Evolutionary conservation across 805 yeast genomes (phyloP).

Genomic region (Zygotorulaspora florentina): DNA sequence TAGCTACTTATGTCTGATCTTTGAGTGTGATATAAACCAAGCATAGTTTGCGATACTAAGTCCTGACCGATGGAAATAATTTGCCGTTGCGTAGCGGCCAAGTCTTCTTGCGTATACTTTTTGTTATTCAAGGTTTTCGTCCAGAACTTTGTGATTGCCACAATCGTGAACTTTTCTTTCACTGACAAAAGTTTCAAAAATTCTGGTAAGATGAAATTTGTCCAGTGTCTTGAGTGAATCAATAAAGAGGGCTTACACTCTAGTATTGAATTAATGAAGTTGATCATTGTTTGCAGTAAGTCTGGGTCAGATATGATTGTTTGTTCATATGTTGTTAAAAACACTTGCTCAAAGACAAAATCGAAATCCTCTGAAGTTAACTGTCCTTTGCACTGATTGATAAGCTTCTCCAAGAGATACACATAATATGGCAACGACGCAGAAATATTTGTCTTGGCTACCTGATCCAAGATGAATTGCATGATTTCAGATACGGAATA

Average conservation of each 20-base stretch:
- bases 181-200: conserved; percentile 34
- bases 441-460: conserved; percentile 24
- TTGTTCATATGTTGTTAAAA: conserved; percentile 35
- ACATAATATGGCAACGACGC: conserved; percentile 43
- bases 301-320: conserved; percentile 54
- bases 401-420: conserved; percentile 43
- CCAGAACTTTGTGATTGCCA: conserved; percentile 53
- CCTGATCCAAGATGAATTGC: conserved; percentile 26
- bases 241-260: conserved; percentile 48
- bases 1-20: conserved; percentile 60
- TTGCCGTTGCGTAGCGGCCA: conserved; percentile 31
- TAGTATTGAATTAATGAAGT: conserved; percentile 47
- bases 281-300: conserved; percentile 47
- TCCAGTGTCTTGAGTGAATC: conserved; percentile 32
- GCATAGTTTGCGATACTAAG: conserved; percentile 33
- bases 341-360: conserved; percentile 38
- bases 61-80: conserved; percentile 26
- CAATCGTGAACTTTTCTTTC: conserved; percentile 50
- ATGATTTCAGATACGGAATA: conserved; percentile 29
- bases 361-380: conserved; percentile 36
- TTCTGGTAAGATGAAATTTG: conserved; percentile 27
- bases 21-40: conserved; percentile 46
- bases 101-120: conserved; percentile 43
- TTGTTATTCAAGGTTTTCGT: conserved; percentile 43
- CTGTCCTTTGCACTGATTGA: conserved; percentile 36